phyloP scores from a whole-genome alignment of 2,329 filamentous ascomycete species.

The Hymenoscyphus linearis region DNA sequence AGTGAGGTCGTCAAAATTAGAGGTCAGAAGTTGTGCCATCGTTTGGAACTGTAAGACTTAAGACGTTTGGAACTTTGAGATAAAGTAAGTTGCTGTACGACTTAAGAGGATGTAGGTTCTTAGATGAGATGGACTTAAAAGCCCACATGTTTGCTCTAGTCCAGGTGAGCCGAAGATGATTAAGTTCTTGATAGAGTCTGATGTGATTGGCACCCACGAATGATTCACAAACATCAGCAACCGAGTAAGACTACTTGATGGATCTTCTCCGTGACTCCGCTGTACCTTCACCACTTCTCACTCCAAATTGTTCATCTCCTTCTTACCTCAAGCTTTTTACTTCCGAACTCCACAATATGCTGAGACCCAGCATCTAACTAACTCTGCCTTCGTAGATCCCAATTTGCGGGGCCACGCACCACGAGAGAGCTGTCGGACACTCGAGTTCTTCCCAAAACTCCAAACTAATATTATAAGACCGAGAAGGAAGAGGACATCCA shows the following conservation, averaged over 20 bases:
- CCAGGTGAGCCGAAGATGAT: neutral
- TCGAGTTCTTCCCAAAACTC: no score
- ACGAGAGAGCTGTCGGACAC: no score
- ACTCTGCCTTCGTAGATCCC: neutral
- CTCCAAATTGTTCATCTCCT: no score
- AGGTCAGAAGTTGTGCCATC: neutral
- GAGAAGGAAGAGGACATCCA: no score
- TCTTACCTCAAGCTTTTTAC: neutral
- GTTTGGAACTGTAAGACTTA: neutral
- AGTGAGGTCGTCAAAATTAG: neutral
- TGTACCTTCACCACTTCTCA: no score
- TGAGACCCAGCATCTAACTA: neutral
- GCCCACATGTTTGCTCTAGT: neutral
- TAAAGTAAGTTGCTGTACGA: neutral
- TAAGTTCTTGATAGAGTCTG: neutral
- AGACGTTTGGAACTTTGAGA: neutral
- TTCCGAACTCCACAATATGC: neutral
- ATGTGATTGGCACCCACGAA: neutral
- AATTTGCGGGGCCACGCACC: neutral
- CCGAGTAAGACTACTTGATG: neutral
- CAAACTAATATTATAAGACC: no score
- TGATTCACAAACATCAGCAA: neutral
- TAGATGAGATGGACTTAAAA: neutral
- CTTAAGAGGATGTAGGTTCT: neutral
- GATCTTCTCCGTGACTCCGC: no score